Evolutionary conservation across 2,329 filamentous ascomycete genomes (phyloP), one percentile per base, ranked within the genome.

Genomic region (Amylocarpus encephaloides): DNA sequence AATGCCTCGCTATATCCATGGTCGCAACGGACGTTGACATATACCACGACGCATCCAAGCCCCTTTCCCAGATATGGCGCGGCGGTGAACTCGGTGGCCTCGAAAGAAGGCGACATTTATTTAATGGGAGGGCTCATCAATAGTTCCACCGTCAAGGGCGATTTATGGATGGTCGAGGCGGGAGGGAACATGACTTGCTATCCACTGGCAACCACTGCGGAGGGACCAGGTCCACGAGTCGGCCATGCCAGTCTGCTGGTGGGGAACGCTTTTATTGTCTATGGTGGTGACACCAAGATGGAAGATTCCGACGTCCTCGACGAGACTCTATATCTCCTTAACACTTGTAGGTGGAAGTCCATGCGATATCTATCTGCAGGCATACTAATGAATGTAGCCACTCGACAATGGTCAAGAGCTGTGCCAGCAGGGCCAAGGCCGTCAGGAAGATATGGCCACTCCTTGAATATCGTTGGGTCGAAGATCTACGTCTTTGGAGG

Each of bases 401-500:
- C 93, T 50, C 87, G 93, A 62, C 93, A 98, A 75, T 98, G 93
- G 93, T 97, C 94, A 50, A 81, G 91, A 68, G 91, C 93, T 38
- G 78, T 95, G 41, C 93, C 94, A 6, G 85, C 89, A 11, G 91
- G 91, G 1, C 81, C 86, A 34, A 80, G 91, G 51, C 93, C 93
- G 1, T 82, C 89, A 5, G 93, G 93, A 43, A 85, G 93, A 59
- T 98, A 98, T 62, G 93, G 94, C 5, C 93, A 98, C 67, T 95
- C 93, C 0, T 71, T 98, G 54, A 98, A 97, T 65, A 97, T 98
- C 36, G 73, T 98, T 2, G 92, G 92, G 22, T 97, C 93, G 53
- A 97, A 94, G 66, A 92, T 98, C 39, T 98, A 89, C 71, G 87
- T 98, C 29, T 98, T 98, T 66, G 93, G 93, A 66, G 93, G 93